A percentile compares a stretch with the other conserved stretches of the same genome.
These are phyloP conservation scores for Eimeria brunetti DNA, from an alignment of 169 alveolate species.

Conservation along the genomic window DNA sequence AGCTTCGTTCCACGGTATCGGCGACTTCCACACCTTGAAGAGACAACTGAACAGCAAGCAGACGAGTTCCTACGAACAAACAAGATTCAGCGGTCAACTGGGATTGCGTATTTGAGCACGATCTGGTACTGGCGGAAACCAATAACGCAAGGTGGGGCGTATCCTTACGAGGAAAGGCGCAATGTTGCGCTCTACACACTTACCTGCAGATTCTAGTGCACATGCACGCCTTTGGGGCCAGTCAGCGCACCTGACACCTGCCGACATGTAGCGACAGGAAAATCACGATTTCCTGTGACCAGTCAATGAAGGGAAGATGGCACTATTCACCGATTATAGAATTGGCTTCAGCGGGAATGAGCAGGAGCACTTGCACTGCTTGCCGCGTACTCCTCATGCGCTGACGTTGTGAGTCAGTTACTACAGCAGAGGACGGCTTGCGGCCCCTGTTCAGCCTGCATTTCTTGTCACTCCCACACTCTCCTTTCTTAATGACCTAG, in stretches of 20 bases:
- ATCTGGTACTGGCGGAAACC: neutral
- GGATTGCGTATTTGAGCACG: neutral
- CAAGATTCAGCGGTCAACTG: neutral
- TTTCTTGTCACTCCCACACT: too few relatives aligned
- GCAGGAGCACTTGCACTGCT: neutral
- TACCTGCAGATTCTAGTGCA: neutral
- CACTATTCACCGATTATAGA: neutral
- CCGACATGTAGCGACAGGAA: neutral
- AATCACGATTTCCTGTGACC: neutral
- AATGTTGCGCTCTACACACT: neutral
- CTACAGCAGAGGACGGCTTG: too few relatives aligned
- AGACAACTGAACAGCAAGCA: neutral
- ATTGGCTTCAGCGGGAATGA: neutral
- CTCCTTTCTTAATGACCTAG: too few relatives aligned
- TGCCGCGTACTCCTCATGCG: neutral
- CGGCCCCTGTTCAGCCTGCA: too few relatives aligned
- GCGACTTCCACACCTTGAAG: neutral
- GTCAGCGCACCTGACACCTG: neutral
- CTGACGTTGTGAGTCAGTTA: too few relatives aligned
- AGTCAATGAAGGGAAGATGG: neutral
- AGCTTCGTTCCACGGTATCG: neutral
- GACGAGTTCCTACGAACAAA: neutral
- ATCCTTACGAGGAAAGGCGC: neutral
- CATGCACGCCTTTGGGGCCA: neutral
- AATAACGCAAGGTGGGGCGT: neutral